phyloP scores from a whole-genome alignment of 78 protist genomes.

The Dictyostelium purpureum region DNA sequence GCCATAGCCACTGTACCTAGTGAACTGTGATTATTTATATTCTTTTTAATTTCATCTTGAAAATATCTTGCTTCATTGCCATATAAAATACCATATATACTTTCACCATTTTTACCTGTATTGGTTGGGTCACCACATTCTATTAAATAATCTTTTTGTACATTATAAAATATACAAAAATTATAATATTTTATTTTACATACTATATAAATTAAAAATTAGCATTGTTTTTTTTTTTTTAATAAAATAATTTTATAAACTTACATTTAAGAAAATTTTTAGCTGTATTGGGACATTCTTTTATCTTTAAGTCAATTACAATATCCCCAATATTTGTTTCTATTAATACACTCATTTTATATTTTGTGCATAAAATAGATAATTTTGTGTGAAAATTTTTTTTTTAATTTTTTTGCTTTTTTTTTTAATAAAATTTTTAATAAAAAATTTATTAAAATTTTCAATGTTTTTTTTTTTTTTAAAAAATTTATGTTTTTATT shows the following conservation, averaged over 20 bases:
- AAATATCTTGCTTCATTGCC: constrained; percentile 88
- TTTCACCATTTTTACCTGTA: constrained; percentile 94
- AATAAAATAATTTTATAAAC: not conserved
- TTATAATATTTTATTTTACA: constrained; percentile 98
- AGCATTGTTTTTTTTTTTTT: not conserved
- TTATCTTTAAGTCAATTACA: constrained; percentile 93
- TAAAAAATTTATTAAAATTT: too few species aligned
- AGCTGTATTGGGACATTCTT: constrained; percentile 90
- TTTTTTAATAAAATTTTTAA: too few species aligned
- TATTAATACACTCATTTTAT: constrained; percentile 92
- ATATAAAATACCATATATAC: constrained; percentile 86
- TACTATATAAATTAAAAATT: constrained; percentile 21
- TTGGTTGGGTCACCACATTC: constrained; percentile 97
- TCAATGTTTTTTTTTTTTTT: too few species aligned
- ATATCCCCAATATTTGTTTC: constrained; percentile 97
- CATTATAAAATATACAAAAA: constrained; percentile 88
- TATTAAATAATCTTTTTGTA: constrained; percentile 88
- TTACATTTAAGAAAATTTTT: constrained; percentile 94
- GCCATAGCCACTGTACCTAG: constrained; percentile 88
- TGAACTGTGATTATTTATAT: constrained; percentile 33
- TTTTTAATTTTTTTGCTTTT: too few species aligned
- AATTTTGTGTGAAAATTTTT: too few species aligned
- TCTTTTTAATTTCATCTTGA: constrained; percentile 88
- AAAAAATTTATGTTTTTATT: too few species aligned
- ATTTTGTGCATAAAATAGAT: too few species aligned